Conservation (phyloP, 2,329 filamentous ascomycete species). For the Colletotrichum acutatum region DNA sequence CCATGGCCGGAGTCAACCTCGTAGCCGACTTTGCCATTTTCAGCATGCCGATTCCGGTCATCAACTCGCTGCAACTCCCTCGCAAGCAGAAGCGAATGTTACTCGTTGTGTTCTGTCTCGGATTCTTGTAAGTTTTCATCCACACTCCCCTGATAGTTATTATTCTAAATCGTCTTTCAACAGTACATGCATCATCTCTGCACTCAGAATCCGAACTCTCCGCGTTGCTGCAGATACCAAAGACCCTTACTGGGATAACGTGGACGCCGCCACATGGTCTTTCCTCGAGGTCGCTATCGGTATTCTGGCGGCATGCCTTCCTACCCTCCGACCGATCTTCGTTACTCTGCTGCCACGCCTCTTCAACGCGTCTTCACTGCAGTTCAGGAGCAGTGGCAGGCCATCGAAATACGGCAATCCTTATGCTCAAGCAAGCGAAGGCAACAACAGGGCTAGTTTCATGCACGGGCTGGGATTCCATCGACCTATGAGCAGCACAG, state of each 20-base stretch:
- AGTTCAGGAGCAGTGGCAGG: not conserved
- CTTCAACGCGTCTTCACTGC: constrained; percentile 24
- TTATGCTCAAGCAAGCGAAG: constrained; percentile 18
- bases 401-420: constrained; percentile 7
- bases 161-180: not conserved
- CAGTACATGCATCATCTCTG: constrained; percentile 42
- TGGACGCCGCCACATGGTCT: constrained; percentile 44
- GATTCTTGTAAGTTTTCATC: constrained; percentile 41
- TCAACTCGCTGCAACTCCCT: constrained; percentile 39
- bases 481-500: constrained; percentile 3
- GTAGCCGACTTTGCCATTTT: constrained; percentile 42
- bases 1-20: constrained; percentile 43
- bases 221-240: constrained; percentile 37
- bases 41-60: constrained; percentile 40
- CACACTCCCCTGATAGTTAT: not conserved
- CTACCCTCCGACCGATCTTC: constrained; percentile 43
- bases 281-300: constrained; percentile 44
- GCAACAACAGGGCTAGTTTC: constrained; percentile 35
- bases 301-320: constrained; percentile 44
- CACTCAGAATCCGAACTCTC: constrained; percentile 45
- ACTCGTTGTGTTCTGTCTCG: constrained; percentile 39
- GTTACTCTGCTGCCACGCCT: constrained; percentile 38
- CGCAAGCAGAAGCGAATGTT: constrained; percentile 40
- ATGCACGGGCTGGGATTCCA: not conserved
- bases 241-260: constrained; percentile 44